phyloP scores from a whole-genome alignment of 23 red algal genomes.

The Cyanidiococcus yangmingshanensis region DNA sequence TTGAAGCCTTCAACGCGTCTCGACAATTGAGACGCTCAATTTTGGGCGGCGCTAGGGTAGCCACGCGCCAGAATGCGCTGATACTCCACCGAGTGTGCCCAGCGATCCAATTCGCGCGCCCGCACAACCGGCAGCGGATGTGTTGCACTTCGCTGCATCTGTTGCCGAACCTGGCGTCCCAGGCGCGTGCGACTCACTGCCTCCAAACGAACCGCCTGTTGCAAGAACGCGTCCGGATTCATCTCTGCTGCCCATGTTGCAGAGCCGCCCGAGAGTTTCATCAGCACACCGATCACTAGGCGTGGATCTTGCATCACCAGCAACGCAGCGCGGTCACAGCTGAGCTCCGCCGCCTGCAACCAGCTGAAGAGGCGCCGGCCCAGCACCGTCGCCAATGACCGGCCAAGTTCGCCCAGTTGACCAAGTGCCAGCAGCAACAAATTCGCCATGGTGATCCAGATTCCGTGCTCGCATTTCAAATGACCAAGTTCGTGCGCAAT shows the following conservation, averaged over 20 bases:
- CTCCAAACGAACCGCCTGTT: slow-evolving; percentile 54
- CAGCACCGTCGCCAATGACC: slow-evolving; percentile 33
- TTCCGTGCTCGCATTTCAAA: slow-evolving; percentile 86
- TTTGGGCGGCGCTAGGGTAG: not conserved
- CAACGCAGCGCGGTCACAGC: slow-evolving; percentile 84
- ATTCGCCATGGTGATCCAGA: slow-evolving; percentile 90
- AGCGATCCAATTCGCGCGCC: slow-evolving; percentile 55
- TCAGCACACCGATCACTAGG: slow-evolving; percentile 51
- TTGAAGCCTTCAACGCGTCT: no score
- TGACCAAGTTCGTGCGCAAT: slow-evolving; percentile 92
- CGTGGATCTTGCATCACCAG: slow-evolving; percentile 75
- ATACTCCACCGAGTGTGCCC: slow-evolving; percentile 64
- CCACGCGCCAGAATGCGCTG: slow-evolving; percentile 19
- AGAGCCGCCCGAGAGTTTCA: slow-evolving; percentile 87
- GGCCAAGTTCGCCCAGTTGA: slow-evolving; percentile 46
- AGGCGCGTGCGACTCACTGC: slow-evolving; percentile 32
- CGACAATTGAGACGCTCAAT: no score
- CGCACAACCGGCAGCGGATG: slow-evolving; percentile 77
- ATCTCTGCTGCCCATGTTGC: slow-evolving; percentile 41
- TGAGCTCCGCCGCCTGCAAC: slow-evolving; percentile 82
- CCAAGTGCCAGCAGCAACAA: slow-evolving; percentile 39
- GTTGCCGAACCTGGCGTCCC: slow-evolving; percentile 43
- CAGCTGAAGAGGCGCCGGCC: slow-evolving; percentile 44
- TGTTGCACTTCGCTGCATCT: slow-evolving; percentile 34
- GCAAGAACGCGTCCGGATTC: slow-evolving; percentile 58